A percentile compares a stretch with the other conserved stretches of the same genome.
phyloP scores from a whole-genome alignment of 805 yeast genomes.

The Candida nanaspora region DNA sequence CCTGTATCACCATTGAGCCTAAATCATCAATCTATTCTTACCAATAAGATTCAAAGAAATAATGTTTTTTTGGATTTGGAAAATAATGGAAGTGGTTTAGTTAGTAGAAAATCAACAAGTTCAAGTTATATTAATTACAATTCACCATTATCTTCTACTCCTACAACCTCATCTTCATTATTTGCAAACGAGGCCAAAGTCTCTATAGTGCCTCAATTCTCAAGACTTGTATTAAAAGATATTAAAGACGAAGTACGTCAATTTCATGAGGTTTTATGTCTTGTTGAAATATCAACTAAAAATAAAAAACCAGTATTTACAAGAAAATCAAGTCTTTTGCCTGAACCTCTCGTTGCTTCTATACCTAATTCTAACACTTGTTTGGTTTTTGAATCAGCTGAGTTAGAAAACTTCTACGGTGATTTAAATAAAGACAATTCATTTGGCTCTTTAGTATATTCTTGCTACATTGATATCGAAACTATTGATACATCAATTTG shows the following conservation, averaged over 20 bases:
- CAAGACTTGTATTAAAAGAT: background rate
- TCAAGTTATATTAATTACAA: no score
- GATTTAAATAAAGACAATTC: background rate
- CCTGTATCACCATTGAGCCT: no score
- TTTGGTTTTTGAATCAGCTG: background rate
- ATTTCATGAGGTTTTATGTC: background rate
- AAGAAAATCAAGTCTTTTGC: no score
- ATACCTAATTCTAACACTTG: no score
- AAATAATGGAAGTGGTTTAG: background rate
- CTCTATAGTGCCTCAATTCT: background rate
- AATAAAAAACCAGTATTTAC: no score
- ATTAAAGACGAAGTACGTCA: background rate
- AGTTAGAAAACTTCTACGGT: background rate
- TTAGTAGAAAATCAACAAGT: background rate
- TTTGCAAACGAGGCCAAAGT: background rate
- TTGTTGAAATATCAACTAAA: background rate
- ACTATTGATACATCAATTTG: background rate
- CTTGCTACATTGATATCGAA: background rate
- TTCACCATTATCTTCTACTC: background rate
- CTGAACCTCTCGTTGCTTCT: no score
- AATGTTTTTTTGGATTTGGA: no score
- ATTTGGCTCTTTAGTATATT: background rate
- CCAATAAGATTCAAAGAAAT: no score
- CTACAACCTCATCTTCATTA: background rate
- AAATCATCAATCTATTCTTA: no score